Evolutionary conservation across 192 early-diverging fungal genomes (phyloP), one percentile per base, ranked within the genome.

Genomic region (Backusella psychrophila): DNA sequence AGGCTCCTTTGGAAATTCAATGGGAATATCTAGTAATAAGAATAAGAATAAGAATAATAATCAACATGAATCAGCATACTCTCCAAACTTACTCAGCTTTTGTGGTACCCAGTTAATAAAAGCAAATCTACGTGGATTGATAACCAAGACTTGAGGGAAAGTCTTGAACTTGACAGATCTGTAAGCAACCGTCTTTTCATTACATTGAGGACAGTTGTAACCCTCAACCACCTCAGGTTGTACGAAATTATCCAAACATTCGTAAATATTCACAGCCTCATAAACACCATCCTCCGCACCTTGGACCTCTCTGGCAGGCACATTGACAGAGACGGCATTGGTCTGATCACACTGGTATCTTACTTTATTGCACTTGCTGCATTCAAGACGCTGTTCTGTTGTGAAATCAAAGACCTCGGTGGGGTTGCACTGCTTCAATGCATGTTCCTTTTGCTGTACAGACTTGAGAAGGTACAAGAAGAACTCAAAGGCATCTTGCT

Each of bases 401-500:
- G 69, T 82, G 69, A 96, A 97, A 69, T 94, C 87, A 83, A 97
- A 98, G 3, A 90, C 84, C 17, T 82, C 81, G 17, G 93, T 93
- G 11, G 96, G 56, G 11, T 29, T 14, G 56, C 2, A 6, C 23
- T 77, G 76, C 0, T 88, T 83, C 14, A 82, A 82, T 5, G 86
- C 78, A 44, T 93, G 91, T 74, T 99, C 96, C 46, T 89, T 92
- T 67, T 96, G 88, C 71, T 92, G 86, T 63, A 97, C 83, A 26
- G 90, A 84, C 63, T 93, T 92, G 68, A 88, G 75, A 38, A 97
- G 76, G 71, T 95, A 90, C 76, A 92, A 91, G 72, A 96, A 88
- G 77, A 97, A 99, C 82, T 99, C 98, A 76, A 91, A 95, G 0
- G 97, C 95, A 79, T 99, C 98, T 89, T 98, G 98, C 82, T 99